A percentile compares a stretch with the other conserved stretches of the same genome.
Conservation (phyloP, 1,284 basidiomycete genomes). For the Vanrija sp. region DNA sequence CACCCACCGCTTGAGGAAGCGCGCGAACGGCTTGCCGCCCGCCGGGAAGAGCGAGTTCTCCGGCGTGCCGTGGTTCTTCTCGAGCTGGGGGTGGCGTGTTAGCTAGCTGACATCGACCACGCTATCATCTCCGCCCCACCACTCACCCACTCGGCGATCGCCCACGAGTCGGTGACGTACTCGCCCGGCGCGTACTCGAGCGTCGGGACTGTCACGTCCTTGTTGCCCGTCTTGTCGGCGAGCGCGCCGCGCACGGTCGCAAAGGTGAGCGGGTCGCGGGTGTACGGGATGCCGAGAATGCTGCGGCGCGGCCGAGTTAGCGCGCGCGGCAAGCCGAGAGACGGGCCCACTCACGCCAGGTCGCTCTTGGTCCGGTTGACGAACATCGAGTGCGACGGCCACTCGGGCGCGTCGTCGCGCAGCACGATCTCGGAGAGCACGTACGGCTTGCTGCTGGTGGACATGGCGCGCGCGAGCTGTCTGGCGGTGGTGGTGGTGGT, state of each 20-base stretch:
- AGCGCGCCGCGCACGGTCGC: slow-evolving; percentile 25
- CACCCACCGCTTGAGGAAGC: neutral
- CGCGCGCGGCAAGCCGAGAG: neutral
- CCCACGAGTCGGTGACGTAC: slow-evolving; percentile 27
- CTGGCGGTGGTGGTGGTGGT: too few species aligned
- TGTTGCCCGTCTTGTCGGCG: slow-evolving; percentile 22
- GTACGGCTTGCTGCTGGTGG: neutral
- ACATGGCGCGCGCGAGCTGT: too few species aligned
- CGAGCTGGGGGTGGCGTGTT: neutral
- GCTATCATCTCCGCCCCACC: too few species aligned
- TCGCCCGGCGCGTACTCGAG: slow-evolving; percentile 16
- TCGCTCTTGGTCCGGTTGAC: slow-evolving; percentile 4
- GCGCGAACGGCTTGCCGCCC: neutral
- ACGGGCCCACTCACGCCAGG: neutral
- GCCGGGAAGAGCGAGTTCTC: neutral
- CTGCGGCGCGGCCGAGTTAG: slow-evolving; percentile 3
- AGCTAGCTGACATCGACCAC: neutral
- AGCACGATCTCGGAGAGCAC: neutral
- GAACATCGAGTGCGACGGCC: neutral
- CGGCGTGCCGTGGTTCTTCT: neutral
- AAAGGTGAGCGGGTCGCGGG: slow-evolving; percentile 16
- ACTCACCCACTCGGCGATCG: slow-evolving; percentile 31
- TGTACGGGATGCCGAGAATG: slow-evolving; percentile 19
- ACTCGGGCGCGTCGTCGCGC: neutral
- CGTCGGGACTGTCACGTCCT: slow-evolving; percentile 30